Evolutionary conservation across 2,329 filamentous ascomycete species (phyloP), one percentile per base, ranked within the genome.

Genomic region (Aspergillus sp.): DNA sequence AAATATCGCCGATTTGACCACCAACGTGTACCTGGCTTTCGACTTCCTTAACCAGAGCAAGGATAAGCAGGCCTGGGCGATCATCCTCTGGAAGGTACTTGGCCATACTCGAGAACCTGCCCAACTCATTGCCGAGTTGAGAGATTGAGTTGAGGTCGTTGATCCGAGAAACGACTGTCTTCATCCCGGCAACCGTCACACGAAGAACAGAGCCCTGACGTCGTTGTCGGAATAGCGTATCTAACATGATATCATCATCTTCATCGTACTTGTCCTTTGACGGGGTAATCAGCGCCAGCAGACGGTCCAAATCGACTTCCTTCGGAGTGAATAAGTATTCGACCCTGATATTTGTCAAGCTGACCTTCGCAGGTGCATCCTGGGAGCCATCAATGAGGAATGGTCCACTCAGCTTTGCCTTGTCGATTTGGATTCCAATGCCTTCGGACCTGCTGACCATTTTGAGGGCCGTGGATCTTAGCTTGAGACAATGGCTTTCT

Each of bases 21-120:
- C 84, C 85, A 43, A 91, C 65, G 39, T 86, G 79, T 7, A 88
- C 68, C 22, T 76, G 73, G 7, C 80, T 68, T 23, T 84, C 77
- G 5, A 88, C 58, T 15, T 82, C 80, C 45, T 82, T 80, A 46
- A 96, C 66, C 25, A 82, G 74, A 0, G 79, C 75, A 33, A 98
- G 74, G 0, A 85, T 90, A 33, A 98, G 74, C 17, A 97, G 74
- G 0, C 93, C 93, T 2, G 93, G 93, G 1, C 90, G 81, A 59
- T 98, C 91, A 66, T 98, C 93, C 58, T 98, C 91, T 0, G 93
- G 91, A 2, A 98, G 76, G 64, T 97, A 97, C 63, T 96, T 97
- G 5, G 91, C 81, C 22, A 98, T 89, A 0, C 84, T 90, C 0
- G 90, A 88, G 4, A 98, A 74, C 55, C 86, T 88, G 5, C 85